Evolutionary conservation across 768 basidiomycete species (phyloP).

Genomic region (Leccinellum albellum): DNA sequence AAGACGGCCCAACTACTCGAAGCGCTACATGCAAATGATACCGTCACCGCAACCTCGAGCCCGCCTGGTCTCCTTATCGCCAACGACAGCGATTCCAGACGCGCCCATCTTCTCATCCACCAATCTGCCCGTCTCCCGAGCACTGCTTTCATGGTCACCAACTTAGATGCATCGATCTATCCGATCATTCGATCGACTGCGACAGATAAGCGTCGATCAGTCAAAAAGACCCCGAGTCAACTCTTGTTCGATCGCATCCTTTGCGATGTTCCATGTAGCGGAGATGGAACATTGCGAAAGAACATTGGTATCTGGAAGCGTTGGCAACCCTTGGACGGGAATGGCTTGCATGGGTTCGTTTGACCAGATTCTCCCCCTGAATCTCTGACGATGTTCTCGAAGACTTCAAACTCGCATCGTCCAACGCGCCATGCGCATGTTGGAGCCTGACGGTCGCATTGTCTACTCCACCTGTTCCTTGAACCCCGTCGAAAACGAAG

Average conservation of each 20-base stretch:
- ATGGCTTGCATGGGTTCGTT: constrained; percentile 81
- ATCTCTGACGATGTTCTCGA: constrained; percentile 7
- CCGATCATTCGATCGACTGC: constrained; percentile 49
- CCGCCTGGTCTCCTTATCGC: constrained; percentile 88
- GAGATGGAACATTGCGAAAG: constrained; percentile 94
- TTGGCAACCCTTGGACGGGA: constrained; percentile 87
- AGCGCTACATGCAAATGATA: constrained; percentile 82
- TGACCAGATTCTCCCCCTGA: neutral
- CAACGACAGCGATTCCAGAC: constrained; percentile 92
- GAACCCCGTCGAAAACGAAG: constrained; percentile 97
- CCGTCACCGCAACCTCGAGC: constrained; percentile 55
- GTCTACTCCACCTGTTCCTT: constrained; percentile 98
- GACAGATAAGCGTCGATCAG: constrained; percentile 28
- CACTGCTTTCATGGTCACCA: constrained; percentile 91
- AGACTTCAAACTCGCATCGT: constrained; percentile 93
- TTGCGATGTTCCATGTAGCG: constrained; percentile 96
- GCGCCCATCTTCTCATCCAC: constrained; percentile 95
- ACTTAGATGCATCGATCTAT: constrained; percentile 88
- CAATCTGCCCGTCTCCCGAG: constrained; percentile 93
- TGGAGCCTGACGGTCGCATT: constrained; percentile 76
- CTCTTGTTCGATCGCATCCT: constrained; percentile 90
- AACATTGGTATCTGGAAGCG: constrained; percentile 92
- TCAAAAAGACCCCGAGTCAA: constrained; percentile 39
- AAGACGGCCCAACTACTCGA: constrained; percentile 96
- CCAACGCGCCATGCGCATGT: constrained; percentile 86